Conservation (phyloP, 2,329 filamentous ascomycete species). For the Xylaria digitata region DNA sequence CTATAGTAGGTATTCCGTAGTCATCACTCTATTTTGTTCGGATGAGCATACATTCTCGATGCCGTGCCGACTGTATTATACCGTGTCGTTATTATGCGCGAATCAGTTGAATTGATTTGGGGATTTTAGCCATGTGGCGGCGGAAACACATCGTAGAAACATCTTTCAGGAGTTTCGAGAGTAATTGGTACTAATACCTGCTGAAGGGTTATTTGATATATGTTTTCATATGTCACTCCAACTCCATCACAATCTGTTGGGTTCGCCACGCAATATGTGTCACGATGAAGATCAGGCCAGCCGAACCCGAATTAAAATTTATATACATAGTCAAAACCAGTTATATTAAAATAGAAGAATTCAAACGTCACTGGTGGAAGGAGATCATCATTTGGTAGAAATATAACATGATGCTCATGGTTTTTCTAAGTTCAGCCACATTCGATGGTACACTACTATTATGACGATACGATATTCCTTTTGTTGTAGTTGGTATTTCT, state of each 20-base stretch:
- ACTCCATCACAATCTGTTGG: neutral
- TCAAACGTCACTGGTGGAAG: neutral
- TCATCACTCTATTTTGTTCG: neutral
- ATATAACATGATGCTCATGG: neutral
- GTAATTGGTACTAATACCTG: neutral
- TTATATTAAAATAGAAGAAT: neutral
- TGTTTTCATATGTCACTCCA: neutral
- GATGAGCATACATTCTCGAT: neutral
- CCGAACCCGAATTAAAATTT: neutral
- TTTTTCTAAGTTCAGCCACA: neutral
- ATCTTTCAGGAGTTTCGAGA: neutral
- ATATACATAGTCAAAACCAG: neutral
- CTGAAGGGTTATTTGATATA: neutral
- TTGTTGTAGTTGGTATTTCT: neutral
- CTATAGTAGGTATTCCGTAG: neutral
- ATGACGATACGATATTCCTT: neutral
- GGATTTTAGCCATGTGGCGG: constrained; percentile 20
- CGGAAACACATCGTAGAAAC: constrained; percentile 15
- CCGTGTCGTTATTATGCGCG: neutral
- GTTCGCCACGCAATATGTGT: neutral
- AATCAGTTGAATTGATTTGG: constrained; percentile 9
- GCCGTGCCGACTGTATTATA: neutral
- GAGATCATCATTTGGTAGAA: neutral
- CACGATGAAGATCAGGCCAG: neutral
- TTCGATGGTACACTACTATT: neutral